A percentile compares a stretch with the other conserved stretches of the same genome.
Evolutionary conservation across 345 rosid species (phyloP).

Genomic region (Sonneratia caseolaris): DNA sequence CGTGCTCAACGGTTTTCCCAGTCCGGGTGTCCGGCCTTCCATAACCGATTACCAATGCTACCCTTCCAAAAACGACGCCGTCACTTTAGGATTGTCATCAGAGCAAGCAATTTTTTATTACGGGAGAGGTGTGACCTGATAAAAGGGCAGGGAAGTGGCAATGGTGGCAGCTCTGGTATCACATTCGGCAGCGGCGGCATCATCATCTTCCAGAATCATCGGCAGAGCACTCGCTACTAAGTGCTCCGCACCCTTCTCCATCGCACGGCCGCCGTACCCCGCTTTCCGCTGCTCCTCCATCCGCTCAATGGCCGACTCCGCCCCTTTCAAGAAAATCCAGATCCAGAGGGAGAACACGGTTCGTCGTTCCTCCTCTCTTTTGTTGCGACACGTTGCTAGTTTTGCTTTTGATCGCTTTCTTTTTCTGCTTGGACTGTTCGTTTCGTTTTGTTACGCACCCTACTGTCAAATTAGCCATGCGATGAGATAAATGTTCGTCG

Average conservation of each 20-base stretch:
- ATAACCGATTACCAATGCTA: too few relatives aligned
- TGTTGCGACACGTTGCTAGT: background rate
- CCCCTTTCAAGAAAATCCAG: conserved; percentile 65
- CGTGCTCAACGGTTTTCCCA: too few relatives aligned
- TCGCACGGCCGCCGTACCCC: conserved; percentile 1
- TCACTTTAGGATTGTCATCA: background rate
- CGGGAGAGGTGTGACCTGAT: too few relatives aligned
- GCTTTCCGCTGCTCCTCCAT: conserved; percentile 9
- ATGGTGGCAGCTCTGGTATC: conserved; percentile 9
- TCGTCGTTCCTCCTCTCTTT: conserved; percentile 12
- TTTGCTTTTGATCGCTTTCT: background rate
- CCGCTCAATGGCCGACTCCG: conserved; percentile 65
- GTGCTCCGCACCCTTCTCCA: background rate
- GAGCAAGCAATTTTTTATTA: too few relatives aligned
- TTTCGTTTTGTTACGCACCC: background rate
- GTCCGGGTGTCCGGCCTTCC: too few relatives aligned
- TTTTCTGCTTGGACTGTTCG: background rate
- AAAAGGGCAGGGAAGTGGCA: background rate
- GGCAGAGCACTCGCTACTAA: background rate
- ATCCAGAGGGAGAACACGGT: conserved; percentile 80
- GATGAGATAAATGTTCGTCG: background rate
- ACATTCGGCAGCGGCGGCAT: conserved; percentile 17
- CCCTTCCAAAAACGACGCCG: background rate
- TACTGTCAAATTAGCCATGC: background rate
- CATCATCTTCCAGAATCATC: conserved; percentile 21